phyloP scores from a whole-genome alignment of 495 filamentous ascomycete species.

The Tricharina praecox region DNA sequence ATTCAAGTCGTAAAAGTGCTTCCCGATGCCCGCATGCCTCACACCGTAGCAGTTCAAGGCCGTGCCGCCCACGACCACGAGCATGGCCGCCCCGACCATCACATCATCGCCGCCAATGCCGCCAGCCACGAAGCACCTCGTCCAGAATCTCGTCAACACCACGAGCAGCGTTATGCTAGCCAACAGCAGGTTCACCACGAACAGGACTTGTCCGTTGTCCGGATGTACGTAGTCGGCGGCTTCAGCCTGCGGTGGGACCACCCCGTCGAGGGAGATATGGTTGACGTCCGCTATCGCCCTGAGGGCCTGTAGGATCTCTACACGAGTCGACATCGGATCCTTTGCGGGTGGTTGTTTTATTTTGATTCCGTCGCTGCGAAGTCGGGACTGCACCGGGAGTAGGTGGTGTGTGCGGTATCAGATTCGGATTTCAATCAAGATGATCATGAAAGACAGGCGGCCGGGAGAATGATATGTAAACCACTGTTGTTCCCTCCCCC shows the following conservation, averaged over 20 bases:
- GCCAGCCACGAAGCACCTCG: conserved; percentile 17
- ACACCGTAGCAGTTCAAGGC: conserved; percentile 5
- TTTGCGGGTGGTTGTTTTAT: too few relatives aligned
- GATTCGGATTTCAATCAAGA: too few relatives aligned
- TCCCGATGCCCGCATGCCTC: conserved; percentile 14
- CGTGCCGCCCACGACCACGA: conserved; percentile 5
- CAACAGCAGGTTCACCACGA: conserved; percentile 11
- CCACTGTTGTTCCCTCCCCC: too few relatives aligned
- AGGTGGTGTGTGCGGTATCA: too few relatives aligned
- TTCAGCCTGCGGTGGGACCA: conserved; percentile 6
- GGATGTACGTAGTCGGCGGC: conserved; percentile 8
- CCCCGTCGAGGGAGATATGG: conserved; percentile 4
- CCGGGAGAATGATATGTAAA: too few relatives aligned
- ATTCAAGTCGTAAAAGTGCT: conserved; percentile 15
- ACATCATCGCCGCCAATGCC: conserved; percentile 22
- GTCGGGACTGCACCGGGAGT: too few relatives aligned
- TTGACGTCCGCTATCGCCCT: not conserved
- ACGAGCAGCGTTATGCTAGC: conserved; percentile 8
- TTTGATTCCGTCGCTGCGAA: too few relatives aligned
- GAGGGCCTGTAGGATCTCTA: not conserved
- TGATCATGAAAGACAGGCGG: too few relatives aligned
- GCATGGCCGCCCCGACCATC: conserved; percentile 13
- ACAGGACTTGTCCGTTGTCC: conserved; percentile 6
- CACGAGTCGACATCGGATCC: too few relatives aligned
- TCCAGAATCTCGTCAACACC: conserved; percentile 17